These are phyloP conservation scores for Wallacemonas collosoma DNA, from an alignment of 208 protist species.

Conservation along the genomic window DNA sequence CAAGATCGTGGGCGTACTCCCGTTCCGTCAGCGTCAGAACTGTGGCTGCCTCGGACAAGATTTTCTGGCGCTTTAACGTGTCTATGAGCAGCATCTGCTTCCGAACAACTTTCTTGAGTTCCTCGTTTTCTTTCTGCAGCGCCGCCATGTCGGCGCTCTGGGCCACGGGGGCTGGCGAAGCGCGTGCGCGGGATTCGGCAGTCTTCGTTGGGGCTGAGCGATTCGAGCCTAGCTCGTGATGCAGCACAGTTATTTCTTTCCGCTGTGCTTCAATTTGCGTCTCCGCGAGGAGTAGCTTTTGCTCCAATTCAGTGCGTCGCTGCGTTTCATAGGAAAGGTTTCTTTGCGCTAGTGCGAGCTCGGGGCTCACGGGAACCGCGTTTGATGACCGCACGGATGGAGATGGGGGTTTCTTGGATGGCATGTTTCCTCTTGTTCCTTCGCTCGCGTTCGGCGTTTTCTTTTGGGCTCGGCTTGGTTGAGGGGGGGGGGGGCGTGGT, in stretches of 20 bases:
- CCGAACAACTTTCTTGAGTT: slow-evolving; percentile 78
- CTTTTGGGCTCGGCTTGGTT: neutral
- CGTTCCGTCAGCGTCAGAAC: slow-evolving; percentile 83
- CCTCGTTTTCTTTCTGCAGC: slow-evolving; percentile 69
- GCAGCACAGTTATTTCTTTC: slow-evolving; percentile 49
- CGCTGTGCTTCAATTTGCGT: slow-evolving; percentile 33
- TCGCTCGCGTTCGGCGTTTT: neutral
- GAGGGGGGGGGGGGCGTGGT: neutral
- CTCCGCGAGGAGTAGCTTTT: slow-evolving; percentile 35
- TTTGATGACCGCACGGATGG: neutral
- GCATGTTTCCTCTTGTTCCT: too few species aligned
- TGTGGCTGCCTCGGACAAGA: slow-evolving; percentile 87
- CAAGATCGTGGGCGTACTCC: slow-evolving; percentile 71
- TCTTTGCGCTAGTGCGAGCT: neutral
- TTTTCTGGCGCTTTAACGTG: slow-evolving; percentile 91
- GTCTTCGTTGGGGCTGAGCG: neutral
- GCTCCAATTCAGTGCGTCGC: slow-evolving; percentile 15
- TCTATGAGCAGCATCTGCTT: slow-evolving; percentile 94
- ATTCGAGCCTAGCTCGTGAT: slow-evolving; percentile 20
- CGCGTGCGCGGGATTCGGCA: neutral
- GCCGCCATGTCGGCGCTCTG: slow-evolving; percentile 33
- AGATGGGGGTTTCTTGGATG: too few species aligned
- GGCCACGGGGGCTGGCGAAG: too few species aligned
- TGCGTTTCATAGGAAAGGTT: neutral
- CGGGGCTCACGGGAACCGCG: neutral